Evolutionary conservation across 1,284 basidiomycete species (phyloP), one percentile per base, ranked within the genome.

Genomic region (Microbotryomycetes sp.): DNA sequence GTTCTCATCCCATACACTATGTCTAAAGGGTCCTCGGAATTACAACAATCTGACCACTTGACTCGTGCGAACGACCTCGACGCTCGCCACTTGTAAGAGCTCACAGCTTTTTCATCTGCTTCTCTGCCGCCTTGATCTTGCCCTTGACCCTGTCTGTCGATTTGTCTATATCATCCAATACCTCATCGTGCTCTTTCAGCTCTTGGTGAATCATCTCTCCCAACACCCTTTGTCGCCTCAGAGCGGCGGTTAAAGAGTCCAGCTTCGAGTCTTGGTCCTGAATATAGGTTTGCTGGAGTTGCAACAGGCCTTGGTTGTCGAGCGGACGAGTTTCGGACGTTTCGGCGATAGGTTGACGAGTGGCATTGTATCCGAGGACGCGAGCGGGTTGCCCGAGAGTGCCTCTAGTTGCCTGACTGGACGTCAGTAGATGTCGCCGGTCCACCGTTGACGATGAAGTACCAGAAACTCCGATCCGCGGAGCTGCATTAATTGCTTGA

Each of bases 191-290:
- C 69, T 85, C 78, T 5, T 78, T 79, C 61, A 98, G 83, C 78
- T 98, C 94, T 57, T 81, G 80, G 60, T 83, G 81, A 66, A 98
- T 97, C 18, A 91, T 90, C 65, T 89, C 80, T 11, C 93, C 94
- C 51, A 97, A 81, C 57, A 88, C 84, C 68, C 85, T 82, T 77
- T 97, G 93, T 46, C 90, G 81, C 65, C 84, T 82, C n/a, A 98
- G 78, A 61, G 96, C 85, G 0, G 88, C 81, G 0, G 88, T 85
- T 45, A 98, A 79, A 66, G 86, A 82, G 13, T 85, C 79, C 27
- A 96, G 80, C 71, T 93, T 87, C 29, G 79, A 73, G 72, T 97
- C 93, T 75, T 98, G 94, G 61, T 85, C 80, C 51, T 85, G 81
- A 74, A 97, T 86, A 75, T 89, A 85, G 24, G 79, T 78, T 68